A percentile compares a stretch with the other conserved stretches of the same genome.
Evolutionary conservation across 345 rosid species (phyloP).

Genomic region (Moricandia moricandioides): DNA sequence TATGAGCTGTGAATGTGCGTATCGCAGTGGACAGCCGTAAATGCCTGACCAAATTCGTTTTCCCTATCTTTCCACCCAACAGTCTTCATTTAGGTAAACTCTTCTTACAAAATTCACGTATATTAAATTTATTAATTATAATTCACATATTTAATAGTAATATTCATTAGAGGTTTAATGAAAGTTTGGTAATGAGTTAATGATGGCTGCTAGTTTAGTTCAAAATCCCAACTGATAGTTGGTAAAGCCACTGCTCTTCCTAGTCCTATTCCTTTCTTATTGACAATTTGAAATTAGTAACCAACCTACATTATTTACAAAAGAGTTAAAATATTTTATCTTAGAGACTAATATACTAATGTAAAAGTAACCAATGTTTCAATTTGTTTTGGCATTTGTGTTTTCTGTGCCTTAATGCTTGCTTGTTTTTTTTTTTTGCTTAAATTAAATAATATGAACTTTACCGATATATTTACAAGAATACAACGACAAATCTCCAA

Average conservation of each 20-base stretch:
- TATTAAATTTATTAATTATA: not conserved
- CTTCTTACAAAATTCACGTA: not conserved
- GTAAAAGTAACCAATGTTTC: not conserved
- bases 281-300: not conserved
- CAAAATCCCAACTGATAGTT: not conserved
- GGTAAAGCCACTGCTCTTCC: not conserved
- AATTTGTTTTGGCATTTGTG: not conserved
- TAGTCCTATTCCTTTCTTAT: not conserved
- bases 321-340: not conserved
- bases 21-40: conserved; percentile 30
- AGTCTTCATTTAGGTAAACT: conserved; percentile 1
- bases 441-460: not conserved
- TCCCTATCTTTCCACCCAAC: conserved; percentile 7
- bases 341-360: not conserved
- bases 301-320: not conserved
- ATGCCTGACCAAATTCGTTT: conserved; percentile 34
- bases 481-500: conserved; percentile 2
- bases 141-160: not conserved
- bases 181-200: not conserved
- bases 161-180: not conserved
- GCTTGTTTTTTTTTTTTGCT: not conserved
- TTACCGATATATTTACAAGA: not conserved
- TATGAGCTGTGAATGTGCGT: conserved; percentile 35
- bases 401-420: not conserved
- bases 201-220: not conserved